These are phyloP conservation scores for Cyclostephanos invisitatus DNA, from an alignment of 108 stramenopile genomes.

Conservation along the genomic window DNA sequence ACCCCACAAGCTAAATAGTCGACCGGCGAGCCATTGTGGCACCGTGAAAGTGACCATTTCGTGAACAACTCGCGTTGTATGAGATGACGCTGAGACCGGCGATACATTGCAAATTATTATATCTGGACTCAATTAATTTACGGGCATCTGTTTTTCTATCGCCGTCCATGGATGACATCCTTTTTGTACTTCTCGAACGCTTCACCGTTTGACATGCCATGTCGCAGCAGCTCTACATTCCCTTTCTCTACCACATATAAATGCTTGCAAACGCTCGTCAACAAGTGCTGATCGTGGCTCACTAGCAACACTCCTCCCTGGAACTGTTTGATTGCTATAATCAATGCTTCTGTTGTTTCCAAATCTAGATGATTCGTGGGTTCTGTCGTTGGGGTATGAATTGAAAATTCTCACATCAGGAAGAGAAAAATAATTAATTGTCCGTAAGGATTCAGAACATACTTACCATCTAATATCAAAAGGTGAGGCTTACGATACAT, in stretches of 20 bases:
- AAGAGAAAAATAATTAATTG: constrained; percentile 11
- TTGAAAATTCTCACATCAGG: neutral
- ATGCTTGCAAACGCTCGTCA: constrained; percentile 79
- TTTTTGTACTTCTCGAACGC: constrained; percentile 83
- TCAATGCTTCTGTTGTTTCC: constrained; percentile 79
- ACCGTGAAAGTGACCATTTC: no score
- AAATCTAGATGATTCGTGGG: constrained; percentile 63
- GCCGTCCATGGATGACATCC: constrained; percentile 55
- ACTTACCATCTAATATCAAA: constrained; percentile 40
- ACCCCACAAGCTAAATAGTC: no score
- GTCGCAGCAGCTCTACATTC: constrained; percentile 49
- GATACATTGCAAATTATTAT: neutral
- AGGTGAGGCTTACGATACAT: constrained; percentile 77
- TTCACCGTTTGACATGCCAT: constrained; percentile 62
- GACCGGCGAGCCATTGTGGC: no score
- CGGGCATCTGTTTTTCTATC: constrained; percentile 3
- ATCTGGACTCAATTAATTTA: neutral
- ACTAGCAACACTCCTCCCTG: constrained; percentile 84
- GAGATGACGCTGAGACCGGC: no score
- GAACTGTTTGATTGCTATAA: constrained; percentile 74
- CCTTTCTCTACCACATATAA: constrained; percentile 82
- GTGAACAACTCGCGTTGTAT: no score
- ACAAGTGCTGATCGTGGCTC: constrained; percentile 88
- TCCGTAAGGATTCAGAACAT: neutral
- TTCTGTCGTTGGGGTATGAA: constrained; percentile 19